Percentiles rank a stretch among this genome's conserved stretches.
Conservation (phyloP, 768 basidiomycete species). For the Suillus subluteus region DNA sequence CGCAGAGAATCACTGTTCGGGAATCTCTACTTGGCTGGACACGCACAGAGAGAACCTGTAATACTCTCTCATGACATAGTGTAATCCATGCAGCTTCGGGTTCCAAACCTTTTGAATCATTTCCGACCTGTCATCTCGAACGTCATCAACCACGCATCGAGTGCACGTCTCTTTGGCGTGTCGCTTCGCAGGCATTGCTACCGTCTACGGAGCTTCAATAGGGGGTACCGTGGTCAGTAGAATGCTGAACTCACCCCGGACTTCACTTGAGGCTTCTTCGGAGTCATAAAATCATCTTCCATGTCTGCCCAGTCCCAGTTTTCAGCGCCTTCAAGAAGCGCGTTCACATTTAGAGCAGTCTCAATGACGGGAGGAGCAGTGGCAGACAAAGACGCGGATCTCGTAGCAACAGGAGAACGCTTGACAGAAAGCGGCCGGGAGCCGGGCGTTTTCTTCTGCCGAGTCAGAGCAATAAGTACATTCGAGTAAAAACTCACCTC, state of each 20-base stretch:
- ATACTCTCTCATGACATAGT: slow-evolving; percentile 10
- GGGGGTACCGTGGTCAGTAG: background rate
- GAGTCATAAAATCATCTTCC: slow-evolving; percentile 51
- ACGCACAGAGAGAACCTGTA: slow-evolving; percentile 56
- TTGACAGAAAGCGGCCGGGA: slow-evolving; percentile 25
- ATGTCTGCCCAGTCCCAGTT: slow-evolving; percentile 72
- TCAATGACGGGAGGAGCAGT: slow-evolving; percentile 12
- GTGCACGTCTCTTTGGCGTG: slow-evolving; percentile 45
- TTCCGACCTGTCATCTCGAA: slow-evolving; percentile 41
- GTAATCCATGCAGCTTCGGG: background rate
- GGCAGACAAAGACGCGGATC: slow-evolving; percentile 17
- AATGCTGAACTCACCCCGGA: slow-evolving; percentile 22
- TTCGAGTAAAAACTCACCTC: slow-evolving; percentile 13
- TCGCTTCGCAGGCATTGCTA: slow-evolving; percentile 14
- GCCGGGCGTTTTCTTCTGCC: slow-evolving; percentile 19
- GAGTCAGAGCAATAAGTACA: slow-evolving; percentile 10
- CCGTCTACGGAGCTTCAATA: slow-evolving; percentile 21
- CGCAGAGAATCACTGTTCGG: slow-evolving; percentile 61
- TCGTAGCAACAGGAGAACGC: slow-evolving; percentile 14
- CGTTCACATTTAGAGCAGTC: slow-evolving; percentile 46
- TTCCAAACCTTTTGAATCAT: slow-evolving; percentile 46
- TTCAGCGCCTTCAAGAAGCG: slow-evolving; percentile 65
- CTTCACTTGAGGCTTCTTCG: slow-evolving; percentile 39
- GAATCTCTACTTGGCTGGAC: slow-evolving; percentile 41
- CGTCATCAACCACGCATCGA: slow-evolving; percentile 57